phyloP scores from a whole-genome alignment of 768 basidiomycete genomes.

The Calocybe indica region DNA sequence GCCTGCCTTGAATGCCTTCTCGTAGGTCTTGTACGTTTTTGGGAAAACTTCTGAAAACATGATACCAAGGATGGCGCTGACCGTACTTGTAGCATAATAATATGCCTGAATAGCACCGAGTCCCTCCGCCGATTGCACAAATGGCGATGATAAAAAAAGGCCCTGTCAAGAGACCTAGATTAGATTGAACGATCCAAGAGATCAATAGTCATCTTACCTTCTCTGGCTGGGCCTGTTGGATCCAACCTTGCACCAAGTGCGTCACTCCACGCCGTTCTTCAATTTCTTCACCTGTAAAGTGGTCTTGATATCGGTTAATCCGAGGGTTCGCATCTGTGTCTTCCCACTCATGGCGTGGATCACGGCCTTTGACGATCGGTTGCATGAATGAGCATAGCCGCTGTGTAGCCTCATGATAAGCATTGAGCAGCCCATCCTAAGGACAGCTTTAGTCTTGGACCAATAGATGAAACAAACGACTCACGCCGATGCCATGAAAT shows the following conservation, averaged over 20 bases:
- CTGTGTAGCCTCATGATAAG: not conserved
- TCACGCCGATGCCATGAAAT: too few relatives aligned
- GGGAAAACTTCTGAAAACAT: slow-evolving; percentile 6
- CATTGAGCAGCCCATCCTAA: not conserved
- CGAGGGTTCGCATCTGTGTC: not conserved
- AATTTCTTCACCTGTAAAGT: not conserved
- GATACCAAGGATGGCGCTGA: not conserved
- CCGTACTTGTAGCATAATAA: not conserved
- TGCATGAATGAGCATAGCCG: not conserved
- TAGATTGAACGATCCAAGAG: not conserved
- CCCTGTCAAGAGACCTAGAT: slow-evolving; percentile 1
- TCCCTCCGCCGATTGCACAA: not conserved
- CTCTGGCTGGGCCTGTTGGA: slow-evolving; percentile 4
- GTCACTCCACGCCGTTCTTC: not conserved
- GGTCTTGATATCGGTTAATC: not conserved
- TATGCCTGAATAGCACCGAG: not conserved
- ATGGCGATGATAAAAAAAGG: slow-evolving; percentile 4
- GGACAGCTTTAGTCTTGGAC: too few relatives aligned
- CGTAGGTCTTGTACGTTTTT: slow-evolving; percentile 1
- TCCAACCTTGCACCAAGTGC: slow-evolving; percentile 9
- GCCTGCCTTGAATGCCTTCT: slow-evolving; percentile 6
- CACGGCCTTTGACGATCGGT: not conserved
- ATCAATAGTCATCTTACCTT: slow-evolving; percentile 1
- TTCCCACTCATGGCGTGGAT: not conserved
- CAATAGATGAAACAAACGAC: too few relatives aligned